Percentiles rank a stretch among this genome's conserved stretches.
These are phyloP conservation scores for Excoecaria cochinchinensis DNA, from an alignment of 345 rosid genomes.

Conservation along the genomic window DNA sequence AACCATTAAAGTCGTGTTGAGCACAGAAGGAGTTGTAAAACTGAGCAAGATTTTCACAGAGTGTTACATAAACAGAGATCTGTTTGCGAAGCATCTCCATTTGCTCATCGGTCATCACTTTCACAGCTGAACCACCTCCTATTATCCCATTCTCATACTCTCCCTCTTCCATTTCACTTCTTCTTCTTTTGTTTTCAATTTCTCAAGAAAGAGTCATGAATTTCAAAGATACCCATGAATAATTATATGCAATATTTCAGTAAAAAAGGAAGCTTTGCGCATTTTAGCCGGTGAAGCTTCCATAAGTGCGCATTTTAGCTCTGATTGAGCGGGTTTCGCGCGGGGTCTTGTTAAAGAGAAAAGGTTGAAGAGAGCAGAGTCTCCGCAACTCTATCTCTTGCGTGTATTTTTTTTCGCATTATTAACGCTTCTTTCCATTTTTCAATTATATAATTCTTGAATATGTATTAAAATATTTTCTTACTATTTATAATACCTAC, in stretches of 20 bases:
- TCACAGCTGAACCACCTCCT: slow-evolving; percentile 13
- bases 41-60: slow-evolving; percentile 57
- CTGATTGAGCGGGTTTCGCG: slow-evolving; percentile 12
- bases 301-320: slow-evolving; percentile 8
- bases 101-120: slow-evolving; percentile 79
- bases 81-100: slow-evolving; percentile 67
- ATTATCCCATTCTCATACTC: background rate
- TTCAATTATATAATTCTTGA: too few species aligned
- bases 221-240: too few species aligned
- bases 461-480: too few species aligned
- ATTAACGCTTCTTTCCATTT: background rate
- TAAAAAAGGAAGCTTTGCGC: background rate
- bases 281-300: background rate
- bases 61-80: slow-evolving; percentile 52
- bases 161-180: background rate
- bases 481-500: too few species aligned
- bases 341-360: background rate
- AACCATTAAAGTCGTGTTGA: slow-evolving; percentile 43
- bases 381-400: background rate
- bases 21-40: slow-evolving; percentile 50
- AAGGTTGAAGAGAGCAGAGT: background rate
- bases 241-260: background rate
- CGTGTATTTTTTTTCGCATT: background rate
- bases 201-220: too few species aligned
- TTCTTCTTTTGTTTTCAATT: background rate